phyloP scores from a whole-genome alignment of 2,329 filamentous ascomycete genomes.

The Aureobasidium sp. region DNA sequence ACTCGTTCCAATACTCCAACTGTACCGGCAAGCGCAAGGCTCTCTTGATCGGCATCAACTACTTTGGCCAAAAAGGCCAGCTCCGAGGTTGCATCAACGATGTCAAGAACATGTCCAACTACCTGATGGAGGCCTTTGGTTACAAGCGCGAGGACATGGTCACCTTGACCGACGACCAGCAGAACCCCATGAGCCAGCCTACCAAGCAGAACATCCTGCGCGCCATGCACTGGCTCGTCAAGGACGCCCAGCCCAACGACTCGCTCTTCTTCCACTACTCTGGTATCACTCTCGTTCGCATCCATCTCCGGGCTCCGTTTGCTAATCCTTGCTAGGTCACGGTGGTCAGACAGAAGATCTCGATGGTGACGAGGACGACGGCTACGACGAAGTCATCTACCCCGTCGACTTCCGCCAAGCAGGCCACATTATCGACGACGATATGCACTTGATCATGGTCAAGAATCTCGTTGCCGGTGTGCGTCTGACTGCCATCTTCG shows the following conservation, averaged over 20 bases:
- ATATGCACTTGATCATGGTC: constrained; percentile 76
- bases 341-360: constrained; percentile 73
- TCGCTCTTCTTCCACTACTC: constrained; percentile 98
- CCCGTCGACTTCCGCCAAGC: constrained; percentile 70
- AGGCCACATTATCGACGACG: constrained; percentile 76
- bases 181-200: constrained; percentile 94
- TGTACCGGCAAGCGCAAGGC: constrained; percentile 86
- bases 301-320: neutral
- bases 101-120: constrained; percentile 91
- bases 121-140: constrained; percentile 78
- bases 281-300: constrained; percentile 42
- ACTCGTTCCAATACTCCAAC: constrained; percentile 83
- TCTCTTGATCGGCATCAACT: constrained; percentile 89
- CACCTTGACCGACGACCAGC: constrained; percentile 88
- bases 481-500: constrained; percentile 71
- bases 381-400: constrained; percentile 76
- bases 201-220: constrained; percentile 91
- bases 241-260: constrained; percentile 85
- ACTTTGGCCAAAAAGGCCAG: constrained; percentile 86
- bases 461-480: constrained; percentile 70
- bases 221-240: constrained; percentile 97
- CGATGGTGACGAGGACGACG: constrained; percentile 72
- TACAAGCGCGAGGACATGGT: constrained; percentile 98
- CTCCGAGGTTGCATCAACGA: constrained; percentile 93
- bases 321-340: constrained; percentile 46